Evolutionary conservation across 257 asterid genomes (phyloP).

Genomic region (Penstemon barbatus): DNA sequence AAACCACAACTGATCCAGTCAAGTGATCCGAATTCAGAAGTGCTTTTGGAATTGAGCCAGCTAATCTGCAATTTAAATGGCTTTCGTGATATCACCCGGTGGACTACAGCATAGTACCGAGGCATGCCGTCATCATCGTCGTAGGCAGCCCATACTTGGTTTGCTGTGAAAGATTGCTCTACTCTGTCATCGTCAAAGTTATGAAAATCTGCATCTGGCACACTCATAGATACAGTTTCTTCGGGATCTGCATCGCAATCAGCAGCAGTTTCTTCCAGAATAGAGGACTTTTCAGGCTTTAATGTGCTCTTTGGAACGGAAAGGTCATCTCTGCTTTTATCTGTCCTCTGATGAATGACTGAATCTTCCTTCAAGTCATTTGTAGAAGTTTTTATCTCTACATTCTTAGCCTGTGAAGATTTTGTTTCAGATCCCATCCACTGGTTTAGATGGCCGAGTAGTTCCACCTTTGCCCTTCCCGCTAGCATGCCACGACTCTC

Average conservation of each 20-base stretch:
- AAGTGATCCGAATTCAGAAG: constrained; percentile 33
- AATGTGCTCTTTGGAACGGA: constrained; percentile 8
- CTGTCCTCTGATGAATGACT: constrained; percentile 18
- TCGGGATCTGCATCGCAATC: constrained; percentile 26
- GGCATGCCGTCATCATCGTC: constrained; percentile 59
- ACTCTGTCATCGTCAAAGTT: constrained; percentile 44
- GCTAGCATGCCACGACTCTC: constrained; percentile 39
- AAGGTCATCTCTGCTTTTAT: constrained; percentile 16
- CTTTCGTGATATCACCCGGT: constrained; percentile 29
- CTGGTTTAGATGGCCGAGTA: constrained; percentile 38
- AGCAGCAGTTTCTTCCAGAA: constrained; percentile 27
- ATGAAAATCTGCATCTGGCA: constrained; percentile 54
- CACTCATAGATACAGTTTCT: constrained; percentile 43
- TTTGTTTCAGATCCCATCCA: constrained; percentile 33
- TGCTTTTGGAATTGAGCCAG: constrained; percentile 43
- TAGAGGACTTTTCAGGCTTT: constrained; percentile 28
- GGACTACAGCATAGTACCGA: constrained; percentile 42
- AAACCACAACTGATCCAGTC: constrained; percentile 47
- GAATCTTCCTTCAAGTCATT: constrained; percentile 23
- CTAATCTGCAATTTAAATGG: constrained; percentile 39
- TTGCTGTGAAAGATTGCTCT: constrained; percentile 34
- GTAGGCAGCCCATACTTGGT: constrained; percentile 57
- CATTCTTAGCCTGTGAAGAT: constrained; percentile 28
- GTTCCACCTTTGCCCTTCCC: constrained; percentile 46
- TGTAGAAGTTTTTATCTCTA: constrained; percentile 21